Base-by-base conservation (phyloP, 106 monocot genomes). In the Dioscorea zingiberensis region DNA sequence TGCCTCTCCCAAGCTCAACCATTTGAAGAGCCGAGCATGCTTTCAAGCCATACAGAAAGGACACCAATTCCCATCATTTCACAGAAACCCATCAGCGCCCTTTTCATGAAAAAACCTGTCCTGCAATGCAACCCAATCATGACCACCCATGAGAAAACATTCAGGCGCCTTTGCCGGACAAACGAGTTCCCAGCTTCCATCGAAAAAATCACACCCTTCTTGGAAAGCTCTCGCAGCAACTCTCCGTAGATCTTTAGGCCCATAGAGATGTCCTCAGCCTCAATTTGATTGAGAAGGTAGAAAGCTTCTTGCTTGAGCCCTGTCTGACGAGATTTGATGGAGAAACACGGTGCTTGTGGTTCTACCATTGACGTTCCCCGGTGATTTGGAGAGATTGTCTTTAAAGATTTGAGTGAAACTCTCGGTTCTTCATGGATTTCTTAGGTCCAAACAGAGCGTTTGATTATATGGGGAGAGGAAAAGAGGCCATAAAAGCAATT, bases 121-220 rank as follows among this genome's bases (percentile, higher is more conserved):
- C 74, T 67, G 23, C 62, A 71, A 48, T 38, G 46, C 62, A 78
- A 63, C 21, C 83, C 83, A 44, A 83, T 78, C 58, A 83, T 64
- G 16, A 74, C 83, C n/a, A 74, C 78, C 78, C 83, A 83, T 2
- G 78, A 74, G 64, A 78, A 83, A 18, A 83, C 71, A 53, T 83
- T 83, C 22, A 68, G 78, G 25, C 25, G 19, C 2, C 59, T 9
- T 54, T 71, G 78, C 55, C 77, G 46, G 7, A 45, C 28, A 25
- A 83, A 83, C 44, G 78, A 32, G 15, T 59, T 61, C 59, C 64
- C 47, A 7, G 83, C 78, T 12, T 53, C 32, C 0, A 12, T 59
- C 44, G 46, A n/a, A 64, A 48, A 59, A 38, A 30, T 68, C 71
- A 46, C 78, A 83, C 27, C 83, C 83, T 71, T 78, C 54, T 17